Evolutionary conservation across 2,329 filamentous ascomycete species (phyloP).

Genomic region (Dactylellina sp.): DNA sequence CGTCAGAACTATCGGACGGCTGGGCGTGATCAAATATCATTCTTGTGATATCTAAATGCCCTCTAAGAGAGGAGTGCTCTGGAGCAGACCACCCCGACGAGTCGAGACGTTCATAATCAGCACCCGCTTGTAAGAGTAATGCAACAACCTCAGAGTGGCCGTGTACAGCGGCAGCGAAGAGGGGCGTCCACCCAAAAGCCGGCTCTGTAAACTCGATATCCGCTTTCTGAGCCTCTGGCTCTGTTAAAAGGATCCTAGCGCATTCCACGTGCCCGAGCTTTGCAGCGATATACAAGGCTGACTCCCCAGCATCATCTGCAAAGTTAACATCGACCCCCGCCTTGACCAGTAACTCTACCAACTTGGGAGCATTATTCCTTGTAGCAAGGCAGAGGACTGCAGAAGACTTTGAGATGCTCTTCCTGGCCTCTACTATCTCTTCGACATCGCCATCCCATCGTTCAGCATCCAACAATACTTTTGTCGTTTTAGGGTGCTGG

Average conservation of each 20-base stretch:
- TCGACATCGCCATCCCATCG: conserved; percentile 76
- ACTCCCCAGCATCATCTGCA: conserved; percentile 89
- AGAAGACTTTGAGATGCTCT: conserved; percentile 81
- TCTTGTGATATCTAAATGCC: conserved; percentile 82
- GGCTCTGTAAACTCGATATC: conserved; percentile 82
- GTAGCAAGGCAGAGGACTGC: conserved; percentile 88
- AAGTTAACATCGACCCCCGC: conserved; percentile 94
- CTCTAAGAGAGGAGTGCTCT: conserved; percentile 90
- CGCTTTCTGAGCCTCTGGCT: conserved; percentile 76
- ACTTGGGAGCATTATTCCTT: conserved; percentile 84
- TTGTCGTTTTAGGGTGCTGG: conserved; percentile 87
- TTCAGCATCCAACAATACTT: conserved; percentile 82
- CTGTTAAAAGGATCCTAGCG: conserved; percentile 78
- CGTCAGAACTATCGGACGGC: conserved; percentile 61
- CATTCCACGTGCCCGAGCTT: conserved; percentile 87
- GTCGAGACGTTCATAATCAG: conserved; percentile 79
- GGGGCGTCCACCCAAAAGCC: conserved; percentile 92
- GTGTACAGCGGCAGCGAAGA: conserved; percentile 86
- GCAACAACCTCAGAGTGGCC: conserved; percentile 81
- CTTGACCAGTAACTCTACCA: conserved; percentile 87
- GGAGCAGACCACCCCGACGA: conserved; percentile 93
- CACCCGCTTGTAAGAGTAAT: conserved; percentile 80
- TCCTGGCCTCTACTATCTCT: conserved; percentile 73
- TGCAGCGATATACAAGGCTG: conserved; percentile 89
- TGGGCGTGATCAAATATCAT: conserved; percentile 59